These are phyloP conservation scores for Antrodiella citrinella DNA, from an alignment of 768 basidiomycete species.

Conservation along the genomic window DNA sequence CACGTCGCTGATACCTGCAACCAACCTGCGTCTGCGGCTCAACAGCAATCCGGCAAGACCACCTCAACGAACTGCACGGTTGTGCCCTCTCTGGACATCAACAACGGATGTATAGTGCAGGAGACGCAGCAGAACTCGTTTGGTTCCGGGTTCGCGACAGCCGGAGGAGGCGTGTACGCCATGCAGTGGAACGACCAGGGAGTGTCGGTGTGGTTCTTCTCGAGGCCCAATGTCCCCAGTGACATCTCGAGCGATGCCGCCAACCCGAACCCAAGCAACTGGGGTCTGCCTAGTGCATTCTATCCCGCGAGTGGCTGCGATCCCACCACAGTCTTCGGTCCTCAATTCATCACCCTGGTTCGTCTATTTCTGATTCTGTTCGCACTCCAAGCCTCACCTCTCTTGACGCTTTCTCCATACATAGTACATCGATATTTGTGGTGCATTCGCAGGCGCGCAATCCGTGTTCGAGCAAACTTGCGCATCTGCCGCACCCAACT, in stretches of 20 bases:
- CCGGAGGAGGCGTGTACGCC: slow-evolving; percentile 58
- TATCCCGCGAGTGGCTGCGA: slow-evolving; percentile 35
- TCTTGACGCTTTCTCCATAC: slow-evolving; percentile 46
- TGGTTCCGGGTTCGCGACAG: slow-evolving; percentile 31
- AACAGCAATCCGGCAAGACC: slow-evolving; percentile 24
- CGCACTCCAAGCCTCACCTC: slow-evolving; percentile 44
- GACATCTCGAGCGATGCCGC: slow-evolving; percentile 25
- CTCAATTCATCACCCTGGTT: slow-evolving; percentile 23
- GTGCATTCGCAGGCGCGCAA: not conserved
- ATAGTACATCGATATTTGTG: slow-evolving; percentile 9
- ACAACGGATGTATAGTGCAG: slow-evolving; percentile 19
- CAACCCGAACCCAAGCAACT: slow-evolving; percentile 30
- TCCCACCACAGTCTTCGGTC: slow-evolving; percentile 35
- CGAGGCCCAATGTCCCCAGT: slow-evolving; percentile 31
- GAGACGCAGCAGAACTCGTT: slow-evolving; percentile 31
- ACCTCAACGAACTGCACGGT: slow-evolving; percentile 23
- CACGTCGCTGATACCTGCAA: slow-evolving; percentile 35
- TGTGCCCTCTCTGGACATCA: slow-evolving; percentile 5
- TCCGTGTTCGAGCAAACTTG: not conserved
- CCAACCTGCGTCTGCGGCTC: slow-evolving; percentile 20
- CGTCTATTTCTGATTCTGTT: not conserved
- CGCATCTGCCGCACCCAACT: not conserved
- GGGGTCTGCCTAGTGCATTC: slow-evolving; percentile 38
- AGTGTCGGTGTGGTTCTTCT: not conserved
- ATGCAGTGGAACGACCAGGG: slow-evolving; percentile 32